phyloP scores from a whole-genome alignment of 805 yeast species.

The Spathaspora sp. region DNA sequence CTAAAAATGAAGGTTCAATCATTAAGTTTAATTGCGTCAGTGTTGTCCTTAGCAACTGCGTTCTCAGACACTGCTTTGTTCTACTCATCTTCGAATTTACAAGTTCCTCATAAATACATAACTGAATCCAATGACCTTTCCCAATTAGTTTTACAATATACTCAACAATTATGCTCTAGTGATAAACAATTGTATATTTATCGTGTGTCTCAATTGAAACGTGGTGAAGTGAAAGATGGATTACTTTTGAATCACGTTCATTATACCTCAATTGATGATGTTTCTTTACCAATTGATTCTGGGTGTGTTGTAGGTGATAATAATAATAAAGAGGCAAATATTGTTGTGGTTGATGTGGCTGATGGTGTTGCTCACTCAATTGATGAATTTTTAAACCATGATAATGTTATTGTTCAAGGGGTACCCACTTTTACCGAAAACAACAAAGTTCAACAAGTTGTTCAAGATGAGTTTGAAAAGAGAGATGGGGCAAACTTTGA shows the following conservation, averaged over 20 bases:
- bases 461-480: conserved; percentile 18
- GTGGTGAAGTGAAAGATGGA: conserved; percentile 4
- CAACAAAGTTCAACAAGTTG: conserved; percentile 18
- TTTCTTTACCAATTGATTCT: conserved; percentile 15
- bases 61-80: conserved; percentile 23
- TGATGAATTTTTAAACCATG: conserved; percentile 15
- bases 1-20: not conserved
- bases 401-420: conserved; percentile 23
- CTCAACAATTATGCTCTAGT: conserved; percentile 17
- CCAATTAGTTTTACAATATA: conserved; percentile 12
- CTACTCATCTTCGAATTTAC: conserved; percentile 11
- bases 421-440: conserved; percentile 21
- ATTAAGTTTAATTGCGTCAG: not conserved
- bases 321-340: conserved; percentile 6
- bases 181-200: conserved; percentile 19
- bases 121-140: conserved; percentile 18
- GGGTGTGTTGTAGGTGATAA: conserved; percentile 8
- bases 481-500: conserved; percentile 11
- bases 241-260: conserved; percentile 17
- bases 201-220: conserved; percentile 20
- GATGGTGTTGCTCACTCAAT: conserved; percentile 15
- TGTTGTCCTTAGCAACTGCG: conserved; percentile 17
- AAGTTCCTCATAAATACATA: conserved; percentile 12
- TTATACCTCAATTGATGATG: conserved; percentile 12
- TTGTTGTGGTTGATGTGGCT: conserved; percentile 22